Evolutionary conservation across 305 asterid genomes (phyloP), one percentile per base, ranked within the genome.

Genomic region (Solanum chacoense): DNA sequence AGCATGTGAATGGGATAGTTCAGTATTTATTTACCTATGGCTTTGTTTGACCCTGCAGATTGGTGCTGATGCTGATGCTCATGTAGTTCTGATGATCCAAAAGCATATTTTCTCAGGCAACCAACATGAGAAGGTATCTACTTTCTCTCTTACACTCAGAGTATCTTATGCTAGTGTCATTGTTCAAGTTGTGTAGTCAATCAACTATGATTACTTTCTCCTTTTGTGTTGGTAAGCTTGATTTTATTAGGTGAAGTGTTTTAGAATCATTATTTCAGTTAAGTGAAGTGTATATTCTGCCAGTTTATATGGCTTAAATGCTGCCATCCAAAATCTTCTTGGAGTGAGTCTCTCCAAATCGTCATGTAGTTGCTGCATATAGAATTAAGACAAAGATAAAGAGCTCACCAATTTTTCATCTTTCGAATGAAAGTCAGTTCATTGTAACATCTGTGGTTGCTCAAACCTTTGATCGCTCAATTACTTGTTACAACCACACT

Each of bases 71-170:
- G 36, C 86, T 88, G 93, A 91, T 93, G 96, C 90, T 36, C 92
- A 95, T 91, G 95, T 93, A 87, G 91, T 94, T 90, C 93, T 87
- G 90, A 90, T 95, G 95, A 92, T 94, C 91, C 96, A 93, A 90
- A 94, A 91, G 84, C 95, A 92, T 90, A 91, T 98, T 88, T 90
- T 95, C 81, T 93, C 94, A 79, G 97, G 95, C 93, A 95, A 93
- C 93, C 95, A 95, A 87, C 94, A 93, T 76, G 95, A 96, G 87
- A 94, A 95, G 99, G 98, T 95, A 85, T 88, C 90, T 90, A 22
- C 87, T 86, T 86, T 89, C 88, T 87, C 32, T 7, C 87, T 31
- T 55, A 31, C 32, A 55, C 89, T 86, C 89, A 9, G n/a, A 80
- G 24, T 26, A 79, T 40, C 69, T 42, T 80, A 80, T 3, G 22